phyloP scores from a whole-genome alignment of 495 filamentous ascomycete species.

The Opeltia flavorubescens region DNA sequence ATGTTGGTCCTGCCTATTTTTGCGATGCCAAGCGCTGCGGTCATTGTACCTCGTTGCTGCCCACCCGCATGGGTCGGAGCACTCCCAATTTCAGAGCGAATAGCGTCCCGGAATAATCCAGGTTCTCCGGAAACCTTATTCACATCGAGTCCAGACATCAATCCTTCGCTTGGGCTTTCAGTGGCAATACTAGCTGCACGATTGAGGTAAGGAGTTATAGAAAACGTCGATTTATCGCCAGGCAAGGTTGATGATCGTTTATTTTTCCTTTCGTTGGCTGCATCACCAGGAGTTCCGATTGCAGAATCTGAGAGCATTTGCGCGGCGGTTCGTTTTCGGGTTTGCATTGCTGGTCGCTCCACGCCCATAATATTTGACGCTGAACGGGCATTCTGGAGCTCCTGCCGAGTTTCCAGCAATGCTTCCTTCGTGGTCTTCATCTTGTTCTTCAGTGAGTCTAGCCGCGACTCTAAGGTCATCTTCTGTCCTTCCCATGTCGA shows the following conservation, averaged over 20 bases:
- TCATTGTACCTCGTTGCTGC: not conserved
- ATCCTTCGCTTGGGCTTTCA: conserved; percentile 27
- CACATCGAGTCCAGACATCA: conserved; percentile 13
- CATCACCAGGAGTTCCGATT: conserved; percentile 55
- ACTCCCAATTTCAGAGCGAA: not conserved
- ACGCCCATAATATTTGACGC: conserved; percentile 27
- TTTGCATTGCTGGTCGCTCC: conserved; percentile 18
- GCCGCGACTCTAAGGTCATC: conserved; percentile 46
- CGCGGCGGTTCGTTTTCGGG: conserved; percentile 33
- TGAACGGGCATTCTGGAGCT: conserved; percentile 30
- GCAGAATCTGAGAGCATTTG: conserved; percentile 35
- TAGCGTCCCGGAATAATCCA: not conserved
- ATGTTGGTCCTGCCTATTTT: conserved; percentile 16
- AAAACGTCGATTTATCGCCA: conserved; percentile 81
- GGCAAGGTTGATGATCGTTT: conserved; percentile 38
- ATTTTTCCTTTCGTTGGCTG: conserved; percentile 38
- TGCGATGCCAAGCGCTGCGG: conserved; percentile 10
- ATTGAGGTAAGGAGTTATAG: conserved; percentile 85
- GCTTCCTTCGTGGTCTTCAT: conserved; percentile 51
- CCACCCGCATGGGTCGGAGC: not conserved
- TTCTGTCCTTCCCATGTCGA: conserved; percentile 40
- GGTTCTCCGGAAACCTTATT: conserved; percentile 6
- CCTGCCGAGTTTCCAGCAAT: conserved; percentile 43
- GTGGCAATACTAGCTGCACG: conserved; percentile 46
- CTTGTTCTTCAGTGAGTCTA: conserved; percentile 54